Evolutionary conservation across 2,329 filamentous ascomycete species (phyloP).

Genomic region (Neobulgaria alba): DNA sequence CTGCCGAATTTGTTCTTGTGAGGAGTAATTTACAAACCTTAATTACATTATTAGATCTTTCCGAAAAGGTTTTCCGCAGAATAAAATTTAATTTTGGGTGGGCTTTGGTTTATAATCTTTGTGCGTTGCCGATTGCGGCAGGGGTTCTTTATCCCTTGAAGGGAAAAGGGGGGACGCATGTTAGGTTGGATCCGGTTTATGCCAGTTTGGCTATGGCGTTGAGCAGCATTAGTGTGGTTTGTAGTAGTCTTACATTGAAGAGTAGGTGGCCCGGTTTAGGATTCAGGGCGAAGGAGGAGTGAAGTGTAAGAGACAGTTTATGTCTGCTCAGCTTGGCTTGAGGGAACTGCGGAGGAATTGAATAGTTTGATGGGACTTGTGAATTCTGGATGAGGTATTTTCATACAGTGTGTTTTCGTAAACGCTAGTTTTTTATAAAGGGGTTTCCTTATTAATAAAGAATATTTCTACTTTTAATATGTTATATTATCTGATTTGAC

Average conservation of each 20-base stretch:
- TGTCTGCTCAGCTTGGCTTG: too few relatives aligned
- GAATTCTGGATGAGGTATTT: too few relatives aligned
- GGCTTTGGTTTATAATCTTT: slow-evolving; percentile 58
- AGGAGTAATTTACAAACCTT: slow-evolving; percentile 50
- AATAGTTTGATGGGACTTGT: too few relatives aligned
- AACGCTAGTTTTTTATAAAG: too few relatives aligned
- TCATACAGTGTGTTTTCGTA: too few relatives aligned
- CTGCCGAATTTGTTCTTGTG: slow-evolving; percentile 73
- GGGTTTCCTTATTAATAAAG: too few relatives aligned
- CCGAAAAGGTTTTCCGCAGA: slow-evolving; percentile 51
- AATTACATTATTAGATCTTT: slow-evolving; percentile 50
- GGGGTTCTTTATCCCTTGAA: slow-evolving; percentile 55
- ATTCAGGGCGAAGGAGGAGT: slow-evolving; percentile 20
- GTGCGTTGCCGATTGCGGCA: slow-evolving; percentile 56
- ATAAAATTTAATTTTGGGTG: slow-evolving; percentile 62
- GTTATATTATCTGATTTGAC: too few relatives aligned
- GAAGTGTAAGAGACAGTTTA: background rate
- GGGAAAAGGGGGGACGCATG: slow-evolving; percentile 38
- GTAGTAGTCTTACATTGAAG: slow-evolving; percentile 66
- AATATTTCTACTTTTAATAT: too few relatives aligned
- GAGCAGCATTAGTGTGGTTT: slow-evolving; percentile 82
- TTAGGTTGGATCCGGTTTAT: slow-evolving; percentile 72
- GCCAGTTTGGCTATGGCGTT: slow-evolving; percentile 86
- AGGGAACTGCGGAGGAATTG: too few relatives aligned
- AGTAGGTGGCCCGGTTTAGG: slow-evolving; percentile 30